A percentile compares a stretch with the other conserved stretches of the same genome.
phyloP scores from a whole-genome alignment of 495 filamentous ascomycete genomes.

The Monascus purpureus region DNA sequence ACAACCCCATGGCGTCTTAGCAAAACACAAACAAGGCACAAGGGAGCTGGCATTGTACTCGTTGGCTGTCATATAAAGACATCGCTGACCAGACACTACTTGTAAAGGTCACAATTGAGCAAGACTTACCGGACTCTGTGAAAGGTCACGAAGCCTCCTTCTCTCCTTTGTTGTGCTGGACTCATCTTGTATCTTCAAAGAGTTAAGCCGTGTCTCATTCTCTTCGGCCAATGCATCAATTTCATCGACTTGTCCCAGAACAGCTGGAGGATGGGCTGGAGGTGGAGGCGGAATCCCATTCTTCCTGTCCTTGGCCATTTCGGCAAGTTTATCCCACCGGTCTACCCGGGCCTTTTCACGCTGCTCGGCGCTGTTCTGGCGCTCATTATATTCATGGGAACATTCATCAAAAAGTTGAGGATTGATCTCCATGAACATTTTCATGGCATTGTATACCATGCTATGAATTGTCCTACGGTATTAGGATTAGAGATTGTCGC shows the following conservation, averaged over 20 bases:
- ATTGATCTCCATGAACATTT: slow-evolving; percentile 99
- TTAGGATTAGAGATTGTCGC: slow-evolving; percentile 8
- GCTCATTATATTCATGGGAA: slow-evolving; percentile 94
- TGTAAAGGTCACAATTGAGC: slow-evolving; percentile 10
- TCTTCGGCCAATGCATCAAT: slow-evolving; percentile 65
- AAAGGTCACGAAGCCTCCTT: slow-evolving; percentile 26
- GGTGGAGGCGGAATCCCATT: slow-evolving; percentile 34
- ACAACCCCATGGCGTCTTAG: slow-evolving; percentile 26
- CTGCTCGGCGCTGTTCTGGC: slow-evolving; percentile 75
- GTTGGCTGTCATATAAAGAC: slow-evolving; percentile 5
- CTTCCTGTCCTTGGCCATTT: slow-evolving; percentile 56
- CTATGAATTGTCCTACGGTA: slow-evolving; percentile 81
- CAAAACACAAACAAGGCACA: slow-evolving; percentile 16
- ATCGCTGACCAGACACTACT: background rate
- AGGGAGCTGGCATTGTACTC: slow-evolving; percentile 5
- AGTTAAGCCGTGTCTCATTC: slow-evolving; percentile 70
- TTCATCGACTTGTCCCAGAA: slow-evolving; percentile 50
- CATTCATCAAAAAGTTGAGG: slow-evolving; percentile 97
- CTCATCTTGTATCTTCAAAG: slow-evolving; percentile 71
- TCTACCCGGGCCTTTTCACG: slow-evolving; percentile 60
- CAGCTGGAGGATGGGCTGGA: slow-evolving; percentile 19
- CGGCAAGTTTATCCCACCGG: slow-evolving; percentile 75
- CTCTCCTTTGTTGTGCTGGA: slow-evolving; percentile 28
- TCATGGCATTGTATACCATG: slow-evolving; percentile 99
- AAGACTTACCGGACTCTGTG: slow-evolving; percentile 29